Evolutionary conservation across 208 protist genomes (phyloP), one percentile per base, ranked within the genome.

Genomic region (Strigomonas galati): DNA sequence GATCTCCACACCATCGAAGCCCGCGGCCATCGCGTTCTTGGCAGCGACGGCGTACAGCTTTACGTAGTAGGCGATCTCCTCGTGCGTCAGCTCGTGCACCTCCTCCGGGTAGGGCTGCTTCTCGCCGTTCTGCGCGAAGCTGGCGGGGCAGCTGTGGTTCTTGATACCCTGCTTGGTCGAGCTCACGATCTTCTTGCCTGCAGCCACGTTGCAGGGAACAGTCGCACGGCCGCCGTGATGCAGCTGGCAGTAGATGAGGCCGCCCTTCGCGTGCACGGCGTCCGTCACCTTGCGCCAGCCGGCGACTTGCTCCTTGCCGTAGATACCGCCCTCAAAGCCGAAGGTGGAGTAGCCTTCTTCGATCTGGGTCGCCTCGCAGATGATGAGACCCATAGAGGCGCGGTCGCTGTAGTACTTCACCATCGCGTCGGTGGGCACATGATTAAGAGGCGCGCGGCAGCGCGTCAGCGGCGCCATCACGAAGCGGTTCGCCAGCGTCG

Each of bases 1-100:
- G 28, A 98, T 69, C 84, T 97, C 71, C 52, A 98, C 77, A 9
- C 83, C 89, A 65, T 97, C 94, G 70, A 98, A 97, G 12, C 93
- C 92, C 21, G 89, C 87, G 40, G 74, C 71, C 15, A 87, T 76
- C 12, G 81, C 78, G 35, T 91, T 86, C 62, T 72, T 80, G 0
- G 93, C 90, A 0, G 87, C 83, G 0, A 80, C 53, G 51, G 57
- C 82, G 75, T 87, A 98, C 10, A 69, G 52, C 27, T 78, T 7
- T 44, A 93, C 81, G 24, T 81, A 63, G 24, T 46, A 0, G 31
- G 62, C 7, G 57, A 97, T 93, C 52, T 97, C 94, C 5, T 74
- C 72, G 37, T 67, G 55, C 14, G 87, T 86, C 49, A 97, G 31
- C 28, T 52, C 85, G 10, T 72, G 62, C 10, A 64, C 55, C 17